Base-by-base conservation (phyloP, 495 filamentous ascomycete genomes). In the Sordaria brevicollis region DNA sequence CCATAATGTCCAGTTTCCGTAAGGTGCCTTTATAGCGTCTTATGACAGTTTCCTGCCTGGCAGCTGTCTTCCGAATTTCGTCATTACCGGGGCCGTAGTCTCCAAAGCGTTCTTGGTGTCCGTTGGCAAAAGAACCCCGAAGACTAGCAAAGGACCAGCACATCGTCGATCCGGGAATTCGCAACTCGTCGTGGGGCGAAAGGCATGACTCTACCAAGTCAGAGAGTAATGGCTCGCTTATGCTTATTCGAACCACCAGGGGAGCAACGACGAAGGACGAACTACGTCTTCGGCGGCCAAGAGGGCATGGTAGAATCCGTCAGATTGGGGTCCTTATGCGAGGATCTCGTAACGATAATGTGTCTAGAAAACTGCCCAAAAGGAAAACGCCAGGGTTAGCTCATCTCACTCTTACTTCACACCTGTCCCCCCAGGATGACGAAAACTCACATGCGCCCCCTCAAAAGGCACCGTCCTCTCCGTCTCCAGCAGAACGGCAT, bases 391-490 rank as follows among this genome's bases (percentile, higher is more conserved):
- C 0, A 1, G 15, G 5, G 25, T 57, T 57, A 57, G 49, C n/a
- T n/a, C n/a, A n/a, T 3, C 25, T 54, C 5, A 2, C 2, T 29
- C 2, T 17, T 25, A n/a, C 8, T 29, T 29, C 36, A 3, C 29
- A 4, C 0, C 2, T 1, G 21, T 25, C 2, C 15, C 21, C 0
- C 5, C 2, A 57, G 11, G 0, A 8, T 11, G 2, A 7, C 6
- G n/a, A n/a, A n/a, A 15, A 62, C 49, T 62, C 17, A 31, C 25
- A 62, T 62, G 25, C 0, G 49, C 25, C 49, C 49, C 49, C 7
- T 62, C 25, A 31, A 62, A 62, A 2, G 49, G 25, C 13, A 62
- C 49, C 2, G 25, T 25, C 25, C 4, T 62, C 49, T 31, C 25
- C 1, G 49, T 31, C 49, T 62, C 49, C 1, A 62, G 5, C 13